Base-by-base conservation (phyloP, 768 basidiomycete genomes). In the Mycena galopus region DNA sequence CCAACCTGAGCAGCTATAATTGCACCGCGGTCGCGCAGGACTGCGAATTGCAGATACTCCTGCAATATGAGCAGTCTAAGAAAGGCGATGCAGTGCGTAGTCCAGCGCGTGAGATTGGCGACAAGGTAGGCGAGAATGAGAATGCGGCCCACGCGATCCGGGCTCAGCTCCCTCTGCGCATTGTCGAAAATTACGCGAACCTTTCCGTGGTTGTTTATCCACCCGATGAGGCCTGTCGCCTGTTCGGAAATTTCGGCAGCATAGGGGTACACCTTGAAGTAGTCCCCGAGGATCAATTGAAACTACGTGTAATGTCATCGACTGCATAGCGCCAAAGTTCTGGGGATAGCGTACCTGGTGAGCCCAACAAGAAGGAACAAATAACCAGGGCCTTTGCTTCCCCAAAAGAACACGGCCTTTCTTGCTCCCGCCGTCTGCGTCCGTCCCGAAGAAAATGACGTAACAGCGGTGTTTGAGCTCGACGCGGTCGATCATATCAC, bases 1-100 rank as follows among this genome's bases (percentile, higher is more conserved):
- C 72, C 67, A 55, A 73, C 59, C 29, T 73, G 47, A 7, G 72
- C 72, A 6, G 44, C 27, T 0, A 73, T 56, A 25, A 73, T 55
- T 16, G 57, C 72, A 3, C 19, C 44, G 4, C 44, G 44, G 62
- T 23, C 70, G 71, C 16, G 65, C 67, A 47, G 19, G 8, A 47
- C 44, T n/a, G 44, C 44, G 44, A 47, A 23, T n/a, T 47, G 44
- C 21, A 47, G 6, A 23, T 47, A 47, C 7, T 47, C 44, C 21
- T n/a, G 44, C 44, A 47, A n/a, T 47, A n/a, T 21, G 44, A 47
- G 44, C 7, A 47, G 44, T 19, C 44, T 5, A 8, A 47, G 5
- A 11, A 47, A 47, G 16, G 44, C 44, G 44, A 47, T n/a, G 44
- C 44, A 47, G 17, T 47, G 44, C 8, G 44, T 47, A 21, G 44